Conservation (phyloP, 106 monocot genomes). For the Platanthera zijinensis region DNA sequence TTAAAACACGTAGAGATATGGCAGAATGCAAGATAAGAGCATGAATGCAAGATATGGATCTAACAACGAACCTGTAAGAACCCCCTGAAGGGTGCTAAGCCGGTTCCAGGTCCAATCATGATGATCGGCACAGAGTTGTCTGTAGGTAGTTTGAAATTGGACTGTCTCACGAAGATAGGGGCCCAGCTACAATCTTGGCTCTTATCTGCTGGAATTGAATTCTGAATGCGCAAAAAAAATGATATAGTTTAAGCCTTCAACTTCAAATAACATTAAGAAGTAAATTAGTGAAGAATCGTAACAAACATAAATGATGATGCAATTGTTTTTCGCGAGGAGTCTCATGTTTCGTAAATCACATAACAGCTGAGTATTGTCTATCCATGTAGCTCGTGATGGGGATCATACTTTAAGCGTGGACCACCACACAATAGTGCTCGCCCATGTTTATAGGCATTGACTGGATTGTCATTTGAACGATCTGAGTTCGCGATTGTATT, state of each 20-base stretch:
- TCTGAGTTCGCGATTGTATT: too few relatives aligned
- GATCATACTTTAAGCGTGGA: too few relatives aligned
- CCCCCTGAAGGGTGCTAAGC: conserved; percentile 87
- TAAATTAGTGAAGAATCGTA: neutral
- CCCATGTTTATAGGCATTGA: too few relatives aligned
- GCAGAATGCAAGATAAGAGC: too few relatives aligned
- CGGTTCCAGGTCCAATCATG: conserved; percentile 93
- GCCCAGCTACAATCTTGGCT: conserved; percentile 69
- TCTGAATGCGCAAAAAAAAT: conserved; percentile 16
- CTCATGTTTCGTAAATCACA: too few relatives aligned
- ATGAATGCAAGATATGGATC: neutral
- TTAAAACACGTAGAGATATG: neutral
- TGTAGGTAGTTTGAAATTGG: conserved; percentile 80
- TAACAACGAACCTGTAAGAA: conserved; percentile 68
- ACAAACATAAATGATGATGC: too few relatives aligned
- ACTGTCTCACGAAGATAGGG: conserved; percentile 74
- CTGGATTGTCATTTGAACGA: too few relatives aligned
- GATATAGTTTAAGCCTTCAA: neutral
- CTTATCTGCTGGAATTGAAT: conserved; percentile 47
- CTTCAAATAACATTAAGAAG: neutral
- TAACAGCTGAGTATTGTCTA: too few relatives aligned
- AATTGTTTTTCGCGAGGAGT: too few relatives aligned
- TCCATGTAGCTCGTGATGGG: too few relatives aligned
- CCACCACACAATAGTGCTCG: too few relatives aligned
- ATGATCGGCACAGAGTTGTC: conserved; percentile 69